Conservation (phyloP, 164 flowering plant species). For the Aristolochia californica region DNA sequence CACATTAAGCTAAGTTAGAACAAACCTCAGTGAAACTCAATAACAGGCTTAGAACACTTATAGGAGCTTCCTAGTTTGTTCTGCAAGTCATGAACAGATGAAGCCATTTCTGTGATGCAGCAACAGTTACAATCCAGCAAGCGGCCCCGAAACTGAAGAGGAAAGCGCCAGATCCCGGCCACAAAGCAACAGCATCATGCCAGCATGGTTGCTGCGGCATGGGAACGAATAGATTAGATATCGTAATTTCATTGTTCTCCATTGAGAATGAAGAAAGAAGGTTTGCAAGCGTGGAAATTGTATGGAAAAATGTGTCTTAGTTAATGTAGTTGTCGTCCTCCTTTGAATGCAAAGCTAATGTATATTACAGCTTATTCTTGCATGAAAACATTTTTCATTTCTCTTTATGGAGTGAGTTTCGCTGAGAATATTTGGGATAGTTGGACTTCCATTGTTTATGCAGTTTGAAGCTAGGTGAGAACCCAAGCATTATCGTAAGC, state of each 20-base stretch:
- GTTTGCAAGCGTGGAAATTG: background rate
- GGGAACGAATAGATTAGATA: conserved; percentile 8
- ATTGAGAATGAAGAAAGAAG: background rate
- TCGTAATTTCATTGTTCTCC: background rate
- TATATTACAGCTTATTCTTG: no score
- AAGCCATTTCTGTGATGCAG: conserved; percentile 19
- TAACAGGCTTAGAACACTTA: background rate
- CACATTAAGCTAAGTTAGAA: no score
- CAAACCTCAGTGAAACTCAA: no score
- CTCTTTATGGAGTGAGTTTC: no score
- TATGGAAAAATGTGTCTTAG: background rate
- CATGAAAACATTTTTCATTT: no score
- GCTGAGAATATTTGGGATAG: no score
- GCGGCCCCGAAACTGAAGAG: conserved; percentile 6
- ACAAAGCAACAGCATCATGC: conserved; percentile 17
- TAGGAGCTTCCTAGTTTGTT: background rate
- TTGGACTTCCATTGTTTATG: no score
- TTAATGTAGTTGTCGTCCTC: background rate
- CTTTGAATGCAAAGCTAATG: no score
- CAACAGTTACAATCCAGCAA: conserved; percentile 13
- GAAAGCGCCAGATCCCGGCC: conserved; percentile 15
- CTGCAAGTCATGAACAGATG: background rate
- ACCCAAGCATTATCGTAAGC: no score
- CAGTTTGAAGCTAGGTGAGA: no score
- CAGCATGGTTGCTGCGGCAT: conserved; percentile 46